These are phyloP conservation scores for Chalciporus sphaerocephalus DNA, from an alignment of 768 basidiomycete genomes.

Conservation along the genomic window DNA sequence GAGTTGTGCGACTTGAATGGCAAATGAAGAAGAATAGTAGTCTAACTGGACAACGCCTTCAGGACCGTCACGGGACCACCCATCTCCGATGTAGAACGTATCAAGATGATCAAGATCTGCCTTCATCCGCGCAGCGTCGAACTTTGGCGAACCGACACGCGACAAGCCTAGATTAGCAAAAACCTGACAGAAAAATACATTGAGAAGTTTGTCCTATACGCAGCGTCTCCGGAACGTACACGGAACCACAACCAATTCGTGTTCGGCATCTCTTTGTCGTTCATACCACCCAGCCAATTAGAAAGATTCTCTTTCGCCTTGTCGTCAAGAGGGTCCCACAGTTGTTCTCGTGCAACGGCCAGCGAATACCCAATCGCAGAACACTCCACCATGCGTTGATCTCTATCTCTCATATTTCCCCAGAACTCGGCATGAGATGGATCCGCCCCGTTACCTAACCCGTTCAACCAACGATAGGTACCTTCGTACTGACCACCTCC, in stretches of 20 bases:
- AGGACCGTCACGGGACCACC: conserved; percentile 68
- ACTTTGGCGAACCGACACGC: conserved; percentile 25
- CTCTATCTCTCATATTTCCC: conserved; percentile 69
- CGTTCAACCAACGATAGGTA: conserved; percentile 56
- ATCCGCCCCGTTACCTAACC: conserved; percentile 67
- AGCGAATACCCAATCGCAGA: conserved; percentile 71
- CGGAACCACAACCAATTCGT: conserved; percentile 85
- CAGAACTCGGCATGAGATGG: conserved; percentile 66
- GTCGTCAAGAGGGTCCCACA: conserved; percentile 58
- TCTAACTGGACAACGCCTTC: conserved; percentile 75
- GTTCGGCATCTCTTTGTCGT: conserved; percentile 79
- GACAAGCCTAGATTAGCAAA: too few species aligned
- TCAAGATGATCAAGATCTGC: conserved; percentile 73
- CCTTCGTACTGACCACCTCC: conserved; percentile 62
- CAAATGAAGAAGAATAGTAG: conserved; percentile 1
- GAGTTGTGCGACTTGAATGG: conserved; percentile 54
- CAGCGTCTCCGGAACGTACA: background rate
- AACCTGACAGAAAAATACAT: too few species aligned
- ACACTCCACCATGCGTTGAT: conserved; percentile 82
- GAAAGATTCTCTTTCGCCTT: conserved; percentile 52
- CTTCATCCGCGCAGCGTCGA: conserved; percentile 59
- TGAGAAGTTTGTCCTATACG: too few species aligned
- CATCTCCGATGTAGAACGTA: conserved; percentile 71
- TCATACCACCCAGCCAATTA: conserved; percentile 64
- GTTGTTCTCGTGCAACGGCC: conserved; percentile 56